Percentiles rank a stretch among this genome's conserved stretches.
These are phyloP conservation scores for Blastobotrys malaysiensis DNA, from an alignment of 1,139 yeast genomes.

Conservation along the genomic window DNA sequence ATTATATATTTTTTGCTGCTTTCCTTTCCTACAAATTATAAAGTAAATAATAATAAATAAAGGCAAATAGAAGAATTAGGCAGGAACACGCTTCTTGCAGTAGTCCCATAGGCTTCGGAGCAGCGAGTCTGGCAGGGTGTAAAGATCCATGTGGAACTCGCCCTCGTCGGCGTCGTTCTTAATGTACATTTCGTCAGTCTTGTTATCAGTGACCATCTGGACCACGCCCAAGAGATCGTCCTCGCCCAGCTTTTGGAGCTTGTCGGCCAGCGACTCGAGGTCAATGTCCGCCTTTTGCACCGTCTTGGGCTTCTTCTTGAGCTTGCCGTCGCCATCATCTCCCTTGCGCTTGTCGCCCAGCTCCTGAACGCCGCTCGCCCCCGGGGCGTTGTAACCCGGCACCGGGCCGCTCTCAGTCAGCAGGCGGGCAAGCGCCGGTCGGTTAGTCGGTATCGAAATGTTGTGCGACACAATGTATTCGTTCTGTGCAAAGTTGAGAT, in stretches of 20 bases:
- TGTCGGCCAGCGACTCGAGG: slow-evolving; percentile 84
- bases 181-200: slow-evolving; percentile 92
- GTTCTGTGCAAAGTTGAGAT: slow-evolving; percentile 77
- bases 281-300: slow-evolving; percentile 59
- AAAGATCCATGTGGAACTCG: slow-evolving; percentile 93
- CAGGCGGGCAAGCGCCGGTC: slow-evolving; percentile 66
- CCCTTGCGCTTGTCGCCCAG: slow-evolving; percentile 41
- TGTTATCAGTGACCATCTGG: slow-evolving; percentile 95
- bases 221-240: slow-evolving; percentile 93
- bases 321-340: slow-evolving; percentile 30
- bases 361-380: slow-evolving; percentile 21
- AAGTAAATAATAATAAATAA: neutral
- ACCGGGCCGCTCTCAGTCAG: slow-evolving; percentile 79
- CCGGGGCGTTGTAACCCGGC: slow-evolving; percentile 43
- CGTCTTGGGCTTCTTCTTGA: slow-evolving; percentile 54
- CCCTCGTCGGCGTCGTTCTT: slow-evolving; percentile 96
- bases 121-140: slow-evolving; percentile 86
- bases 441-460: slow-evolving; percentile 68
- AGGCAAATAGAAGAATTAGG: slow-evolving; percentile 11
- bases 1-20: neutral
- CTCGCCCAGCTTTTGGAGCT: slow-evolving; percentile 80
- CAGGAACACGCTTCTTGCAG: slow-evolving; percentile 52
- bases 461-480: slow-evolving; percentile 74
- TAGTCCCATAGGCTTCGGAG: slow-evolving; percentile 94
- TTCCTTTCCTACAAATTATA: neutral